A percentile compares a stretch with the other conserved stretches of the same genome.
phyloP scores from a whole-genome alignment of 257 asterid genomes.

The Solanum pinnatisectum region DNA sequence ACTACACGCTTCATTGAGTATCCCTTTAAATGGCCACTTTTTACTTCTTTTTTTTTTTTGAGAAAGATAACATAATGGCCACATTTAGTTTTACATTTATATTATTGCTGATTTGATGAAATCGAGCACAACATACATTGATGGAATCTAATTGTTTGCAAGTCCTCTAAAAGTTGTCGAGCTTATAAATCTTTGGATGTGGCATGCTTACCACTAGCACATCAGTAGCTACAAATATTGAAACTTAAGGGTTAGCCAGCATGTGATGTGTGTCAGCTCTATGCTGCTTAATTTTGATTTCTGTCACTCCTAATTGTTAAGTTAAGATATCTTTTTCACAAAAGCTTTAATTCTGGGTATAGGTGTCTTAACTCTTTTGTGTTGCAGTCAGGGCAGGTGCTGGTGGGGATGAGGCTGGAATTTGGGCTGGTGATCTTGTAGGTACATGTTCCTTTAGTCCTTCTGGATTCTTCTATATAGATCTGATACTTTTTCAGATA shows the following conservation, averaged over 20 bases:
- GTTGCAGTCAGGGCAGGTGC: constrained; percentile 96
- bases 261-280: neutral
- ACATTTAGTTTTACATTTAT: neutral
- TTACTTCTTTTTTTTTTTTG: no score
- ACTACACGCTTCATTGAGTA: neutral
- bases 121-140: neutral
- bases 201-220: neutral
- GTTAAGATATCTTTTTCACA: neutral
- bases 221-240: neutral
- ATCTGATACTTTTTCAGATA: neutral
- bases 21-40: neutral
- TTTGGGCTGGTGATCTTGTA: constrained; percentile 99
- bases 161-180: neutral
- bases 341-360: neutral
- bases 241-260: neutral
- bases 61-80: neutral
- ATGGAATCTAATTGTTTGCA: neutral
- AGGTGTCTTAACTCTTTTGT: neutral
- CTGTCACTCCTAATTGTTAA: neutral
- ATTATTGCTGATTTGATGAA: neutral
- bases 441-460: constrained; percentile 64
- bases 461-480: neutral
- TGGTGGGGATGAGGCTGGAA: constrained; percentile 99
- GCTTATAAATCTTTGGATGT: neutral
- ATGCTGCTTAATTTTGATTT: neutral